Evolutionary conservation across 169 alveolate genomes (phyloP), one percentile per base, ranked within the genome.

Genomic region (Eimeria maxima): DNA sequence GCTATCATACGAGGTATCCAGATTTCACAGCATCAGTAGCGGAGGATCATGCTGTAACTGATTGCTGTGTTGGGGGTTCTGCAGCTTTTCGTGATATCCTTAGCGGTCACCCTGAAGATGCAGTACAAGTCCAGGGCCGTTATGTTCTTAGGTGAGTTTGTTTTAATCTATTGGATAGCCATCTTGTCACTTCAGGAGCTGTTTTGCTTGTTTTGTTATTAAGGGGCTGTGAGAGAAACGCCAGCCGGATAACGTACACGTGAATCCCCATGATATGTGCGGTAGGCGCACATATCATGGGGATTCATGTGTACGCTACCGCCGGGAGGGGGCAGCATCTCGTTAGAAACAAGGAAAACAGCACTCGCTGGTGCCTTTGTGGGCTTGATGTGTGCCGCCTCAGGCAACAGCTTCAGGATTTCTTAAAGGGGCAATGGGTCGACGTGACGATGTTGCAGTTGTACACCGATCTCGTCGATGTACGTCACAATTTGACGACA

Each of bases 401-500:
- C 69, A 81, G 90, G 29, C 16, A n/a, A 24, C 24, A 22, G n/a
- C 90, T 81, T 13, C n/a, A 44, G 47, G 90, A 81, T 47, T 50
- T 81, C 71, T 27, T 47, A 45, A n/a, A 33, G 22, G 90, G 90
- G 14, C 18, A 33, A 14, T 45, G 69, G 65, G 63, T 81, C 53
- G 90, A 81, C 53, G 67, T 55, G 47, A 10, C 90, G 60, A 71
- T 81, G 10, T 38, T 81, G 27, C 90, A 81, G 55, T 50, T 81
- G 16, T 81, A 81, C 90, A 45, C 53, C 90, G 29, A 42, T 29
- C 65, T 81, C 16, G 29, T 81, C 63, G 5, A 20, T 45, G 90
- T 81, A 50, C 47, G 90, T 50, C 63, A 24, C 14, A 20, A 45
- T 22, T 67, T 27, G 78, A 67, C 42, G 78, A 4, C 78, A 67